phyloP scores from a whole-genome alignment of 2,329 filamentous ascomycete species.

The Fusarium buxicola region DNA sequence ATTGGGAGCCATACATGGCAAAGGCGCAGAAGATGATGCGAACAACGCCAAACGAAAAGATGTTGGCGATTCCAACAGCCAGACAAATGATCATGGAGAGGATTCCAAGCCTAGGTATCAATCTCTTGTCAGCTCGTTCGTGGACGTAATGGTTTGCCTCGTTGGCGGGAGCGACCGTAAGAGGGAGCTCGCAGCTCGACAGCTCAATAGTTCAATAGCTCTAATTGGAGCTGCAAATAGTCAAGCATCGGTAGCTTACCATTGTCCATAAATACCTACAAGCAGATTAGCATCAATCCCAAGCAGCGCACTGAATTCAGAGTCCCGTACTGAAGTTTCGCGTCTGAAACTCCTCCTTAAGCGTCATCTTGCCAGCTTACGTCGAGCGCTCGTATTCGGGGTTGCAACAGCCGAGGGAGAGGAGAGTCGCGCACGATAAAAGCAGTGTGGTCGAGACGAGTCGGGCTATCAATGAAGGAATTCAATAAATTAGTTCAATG shows the following conservation, averaged over 20 bases:
- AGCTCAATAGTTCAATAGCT: slow-evolving; percentile 24
- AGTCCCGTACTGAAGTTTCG: slow-evolving; percentile 76
- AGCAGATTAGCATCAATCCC: slow-evolving; percentile 48
- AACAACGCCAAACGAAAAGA: slow-evolving; percentile 66
- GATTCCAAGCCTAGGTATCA: slow-evolving; percentile 69
- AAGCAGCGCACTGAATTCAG: slow-evolving; percentile 12
- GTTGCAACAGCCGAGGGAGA: slow-evolving; percentile 18
- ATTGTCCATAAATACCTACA: slow-evolving; percentile 80
- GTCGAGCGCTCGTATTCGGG: slow-evolving; percentile 40
- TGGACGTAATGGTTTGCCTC: slow-evolving; percentile 12
- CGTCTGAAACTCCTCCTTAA: slow-evolving; percentile 78
- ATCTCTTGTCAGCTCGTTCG: slow-evolving; percentile 21
- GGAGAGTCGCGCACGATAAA: slow-evolving; percentile 24
- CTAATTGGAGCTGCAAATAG: slow-evolving; percentile 13
- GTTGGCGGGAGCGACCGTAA: slow-evolving; percentile 13
- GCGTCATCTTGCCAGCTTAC: slow-evolving; percentile 68
- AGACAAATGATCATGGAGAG: slow-evolving; percentile 78
- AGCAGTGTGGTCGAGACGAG: slow-evolving; percentile 9
- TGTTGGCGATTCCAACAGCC: slow-evolving; percentile 75
- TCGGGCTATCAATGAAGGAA: slow-evolving; percentile 19
- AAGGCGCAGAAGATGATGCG: slow-evolving; percentile 65
- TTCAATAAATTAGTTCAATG: slow-evolving; percentile 16
- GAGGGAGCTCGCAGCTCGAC: too few species aligned
- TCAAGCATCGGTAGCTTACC: slow-evolving; percentile 62
- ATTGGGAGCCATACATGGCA: slow-evolving; percentile 60